Conservation (phyloP, 257 asterid species). For the Fraxinus cuspidata region DNA sequence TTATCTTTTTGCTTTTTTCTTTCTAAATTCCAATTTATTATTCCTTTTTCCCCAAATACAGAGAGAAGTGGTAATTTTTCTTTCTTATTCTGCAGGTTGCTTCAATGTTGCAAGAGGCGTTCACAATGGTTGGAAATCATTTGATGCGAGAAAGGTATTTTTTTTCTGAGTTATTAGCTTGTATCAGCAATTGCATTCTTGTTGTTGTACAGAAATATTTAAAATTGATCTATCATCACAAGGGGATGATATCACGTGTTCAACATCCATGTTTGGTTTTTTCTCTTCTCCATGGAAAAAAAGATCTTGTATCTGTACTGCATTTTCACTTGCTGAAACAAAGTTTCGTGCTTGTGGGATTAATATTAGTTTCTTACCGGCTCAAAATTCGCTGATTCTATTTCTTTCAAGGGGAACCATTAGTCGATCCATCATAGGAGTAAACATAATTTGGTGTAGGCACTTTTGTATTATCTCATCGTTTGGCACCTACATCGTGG, state of each 20-base stretch:
- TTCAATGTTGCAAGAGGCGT: slow-evolving; percentile 87
- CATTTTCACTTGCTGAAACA: neutral
- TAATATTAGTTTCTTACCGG: neutral
- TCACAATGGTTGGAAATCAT: slow-evolving; percentile 80
- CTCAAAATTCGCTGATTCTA: neutral
- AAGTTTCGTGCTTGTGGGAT: neutral
- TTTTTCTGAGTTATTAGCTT: neutral
- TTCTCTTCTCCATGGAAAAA: neutral
- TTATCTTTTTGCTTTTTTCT: neutral
- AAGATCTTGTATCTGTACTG: neutral
- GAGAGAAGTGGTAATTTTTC: neutral
- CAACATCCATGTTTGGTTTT: neutral
- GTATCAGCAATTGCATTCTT: neutral
- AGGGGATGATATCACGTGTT: neutral
- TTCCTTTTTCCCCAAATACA: neutral
- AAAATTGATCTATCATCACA: neutral
- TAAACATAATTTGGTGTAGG: neutral
- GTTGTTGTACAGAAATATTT: neutral
- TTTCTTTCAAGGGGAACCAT: neutral
- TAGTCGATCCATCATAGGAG: neutral
- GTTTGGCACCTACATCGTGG: neutral
- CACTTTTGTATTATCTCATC: neutral
- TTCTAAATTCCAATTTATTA: neutral
- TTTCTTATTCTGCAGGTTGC: slow-evolving; percentile 57
- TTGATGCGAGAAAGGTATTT: slow-evolving; percentile 91